phyloP scores from a whole-genome alignment of 257 asterid genomes.

The Nicotiana obtusifolia region DNA sequence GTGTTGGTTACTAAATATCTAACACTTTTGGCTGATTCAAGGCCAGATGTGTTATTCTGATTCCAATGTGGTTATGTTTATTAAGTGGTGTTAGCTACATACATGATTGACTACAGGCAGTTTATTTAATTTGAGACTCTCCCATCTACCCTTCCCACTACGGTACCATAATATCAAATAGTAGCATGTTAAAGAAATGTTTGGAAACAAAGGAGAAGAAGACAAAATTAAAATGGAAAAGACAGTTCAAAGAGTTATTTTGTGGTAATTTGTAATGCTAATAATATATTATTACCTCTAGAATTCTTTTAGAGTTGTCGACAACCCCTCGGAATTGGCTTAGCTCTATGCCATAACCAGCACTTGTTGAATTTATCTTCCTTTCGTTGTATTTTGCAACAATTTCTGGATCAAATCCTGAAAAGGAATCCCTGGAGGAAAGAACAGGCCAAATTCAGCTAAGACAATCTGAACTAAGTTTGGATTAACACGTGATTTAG shows the following conservation, averaged over 20 bases:
- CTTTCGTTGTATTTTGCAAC: constrained; percentile 58
- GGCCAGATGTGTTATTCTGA: constrained; percentile 2
- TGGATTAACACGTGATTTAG: no score
- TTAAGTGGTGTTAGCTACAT: background rate
- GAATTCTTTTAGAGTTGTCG: constrained; percentile 62
- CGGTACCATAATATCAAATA: background rate
- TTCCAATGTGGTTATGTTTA: constrained; percentile 3
- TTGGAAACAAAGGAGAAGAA: background rate
- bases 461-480: background rate
- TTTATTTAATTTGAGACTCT: background rate
- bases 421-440: constrained; percentile 52
- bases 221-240: background rate
- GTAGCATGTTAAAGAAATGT: no score
- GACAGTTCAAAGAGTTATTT: background rate
- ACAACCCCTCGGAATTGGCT: constrained; percentile 67
- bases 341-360: constrained; percentile 43
- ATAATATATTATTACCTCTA: constrained; percentile 41
- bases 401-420: constrained; percentile 50
- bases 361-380: constrained; percentile 41
- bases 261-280: background rate
- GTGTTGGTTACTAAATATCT: background rate
- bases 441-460: background rate
- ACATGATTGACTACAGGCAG: background rate
- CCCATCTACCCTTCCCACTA: background rate
- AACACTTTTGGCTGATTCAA: background rate